Percentiles rank a stretch among this genome's conserved stretches.
Conservation (phyloP, 208 protist species). For the Crithidia brevicula region DNA sequence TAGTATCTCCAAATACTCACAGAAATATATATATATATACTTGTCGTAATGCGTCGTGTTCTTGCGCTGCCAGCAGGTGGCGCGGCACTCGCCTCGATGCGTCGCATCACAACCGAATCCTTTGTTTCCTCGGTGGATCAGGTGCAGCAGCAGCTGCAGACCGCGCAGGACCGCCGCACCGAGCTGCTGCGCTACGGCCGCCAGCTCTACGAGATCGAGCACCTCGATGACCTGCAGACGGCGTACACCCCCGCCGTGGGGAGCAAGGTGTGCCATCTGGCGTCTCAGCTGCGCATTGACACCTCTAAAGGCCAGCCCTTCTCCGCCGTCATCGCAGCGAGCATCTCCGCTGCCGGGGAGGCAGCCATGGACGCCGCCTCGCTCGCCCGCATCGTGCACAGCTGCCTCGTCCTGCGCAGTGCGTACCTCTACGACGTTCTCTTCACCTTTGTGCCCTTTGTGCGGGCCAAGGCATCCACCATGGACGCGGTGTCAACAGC, state of each 20-base stretch:
- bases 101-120: constrained; percentile 53
- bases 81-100: constrained; percentile 10
- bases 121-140: constrained; percentile 76
- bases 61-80: constrained; percentile 14
- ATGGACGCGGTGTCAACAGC: constrained; percentile 78
- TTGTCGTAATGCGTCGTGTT: constrained; percentile 27
- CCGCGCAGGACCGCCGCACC: constrained; percentile 46
- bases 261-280: constrained; percentile 68
- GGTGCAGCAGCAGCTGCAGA: constrained; percentile 76
- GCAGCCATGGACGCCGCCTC: constrained; percentile 62
- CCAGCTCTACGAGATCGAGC: constrained; percentile 82
- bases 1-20: too few relatives aligned
- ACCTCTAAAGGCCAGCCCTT: constrained; percentile 68
- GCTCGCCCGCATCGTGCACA: constrained; percentile 81
- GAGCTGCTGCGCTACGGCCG: constrained; percentile 81
- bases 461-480: constrained; percentile 39
- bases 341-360: constrained; percentile 42
- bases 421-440: constrained; percentile 78
- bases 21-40: background rate
- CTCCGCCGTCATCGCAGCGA: constrained; percentile 48
- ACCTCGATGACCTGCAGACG: constrained; percentile 63
- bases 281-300: constrained; percentile 77
- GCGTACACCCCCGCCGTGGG: constrained; percentile 64
- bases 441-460: constrained; percentile 75
- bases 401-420: constrained; percentile 78